Evolutionary conservation across 768 basidiomycete species (phyloP).

Genomic region (Grammothele lineata): DNA sequence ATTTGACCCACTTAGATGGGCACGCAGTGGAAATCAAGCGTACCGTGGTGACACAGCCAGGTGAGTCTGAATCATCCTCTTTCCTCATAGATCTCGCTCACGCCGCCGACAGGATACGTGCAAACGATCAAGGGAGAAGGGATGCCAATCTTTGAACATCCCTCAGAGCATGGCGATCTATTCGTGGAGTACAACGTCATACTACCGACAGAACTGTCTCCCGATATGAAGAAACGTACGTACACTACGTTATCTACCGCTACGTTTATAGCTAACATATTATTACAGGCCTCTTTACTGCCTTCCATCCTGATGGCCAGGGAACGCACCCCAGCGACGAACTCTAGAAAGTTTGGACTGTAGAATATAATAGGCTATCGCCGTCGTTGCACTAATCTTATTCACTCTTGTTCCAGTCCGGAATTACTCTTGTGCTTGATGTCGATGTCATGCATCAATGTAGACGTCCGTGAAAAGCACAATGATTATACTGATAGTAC

Average conservation of each 20-base stretch:
- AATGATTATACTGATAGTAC: constrained; percentile 9
- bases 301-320: constrained; percentile 39
- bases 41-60: constrained; percentile 87
- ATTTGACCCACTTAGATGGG: constrained; percentile 90
- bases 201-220: constrained; percentile 68
- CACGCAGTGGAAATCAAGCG: constrained; percentile 67
- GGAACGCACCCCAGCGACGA: constrained; percentile 33
- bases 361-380: constrained; percentile 6
- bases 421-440: background rate
- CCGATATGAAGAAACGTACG: constrained; percentile 74
- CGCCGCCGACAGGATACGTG: constrained; percentile 70
- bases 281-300: constrained; percentile 50
- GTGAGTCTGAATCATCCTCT: constrained; percentile 34
- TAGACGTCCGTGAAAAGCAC: background rate
- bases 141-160: constrained; percentile 67
- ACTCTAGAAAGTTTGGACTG: constrained; percentile 26
- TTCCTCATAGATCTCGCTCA: background rate
- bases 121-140: constrained; percentile 86
- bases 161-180: constrained; percentile 65
- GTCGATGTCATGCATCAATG: background rate
- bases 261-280: background rate
- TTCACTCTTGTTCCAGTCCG: too few species aligned
- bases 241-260: constrained; percentile 12
- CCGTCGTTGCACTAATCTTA: constrained; percentile 9
- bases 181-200: constrained; percentile 94